Evolutionary conservation across 2,329 filamentous ascomycete genomes (phyloP).

Genomic region (Venturia carpophila): DNA sequence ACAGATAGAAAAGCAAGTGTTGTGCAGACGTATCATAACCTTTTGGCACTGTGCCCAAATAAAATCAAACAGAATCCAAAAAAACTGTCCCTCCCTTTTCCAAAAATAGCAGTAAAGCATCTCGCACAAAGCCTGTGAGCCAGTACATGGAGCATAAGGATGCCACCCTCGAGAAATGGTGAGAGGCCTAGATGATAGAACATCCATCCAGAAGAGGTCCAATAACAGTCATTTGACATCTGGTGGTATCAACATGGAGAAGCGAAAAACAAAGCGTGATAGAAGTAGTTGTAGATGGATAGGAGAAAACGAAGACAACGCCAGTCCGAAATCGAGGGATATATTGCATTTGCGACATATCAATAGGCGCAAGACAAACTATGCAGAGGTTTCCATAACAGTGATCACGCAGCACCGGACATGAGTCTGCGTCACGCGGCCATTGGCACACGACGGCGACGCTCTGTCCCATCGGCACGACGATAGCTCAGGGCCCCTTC

Average conservation of each 20-base stretch:
- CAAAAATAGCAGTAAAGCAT: neutral
- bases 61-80: neutral
- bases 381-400: neutral
- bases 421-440: neutral
- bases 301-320: neutral
- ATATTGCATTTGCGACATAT: neutral
- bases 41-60: neutral
- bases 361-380: neutral
- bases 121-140: neutral
- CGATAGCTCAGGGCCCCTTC: slow-evolving; percentile 40
- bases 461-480: slow-evolving; percentile 37
- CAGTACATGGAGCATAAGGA: neutral
- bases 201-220: neutral
- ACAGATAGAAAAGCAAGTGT: neutral
- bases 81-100: neutral
- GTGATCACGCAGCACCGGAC: neutral
- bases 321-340: neutral
- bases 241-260: neutral
- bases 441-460: slow-evolving; percentile 16
- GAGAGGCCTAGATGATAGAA: neutral
- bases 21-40: neutral
- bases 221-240: neutral
- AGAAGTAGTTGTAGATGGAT: slow-evolving; percentile 3
- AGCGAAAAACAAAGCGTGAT: neutral
- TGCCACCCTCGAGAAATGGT: neutral